phyloP scores from a whole-genome alignment of 345 rosid genomes.

The Eucalyptus pauciflora region DNA sequence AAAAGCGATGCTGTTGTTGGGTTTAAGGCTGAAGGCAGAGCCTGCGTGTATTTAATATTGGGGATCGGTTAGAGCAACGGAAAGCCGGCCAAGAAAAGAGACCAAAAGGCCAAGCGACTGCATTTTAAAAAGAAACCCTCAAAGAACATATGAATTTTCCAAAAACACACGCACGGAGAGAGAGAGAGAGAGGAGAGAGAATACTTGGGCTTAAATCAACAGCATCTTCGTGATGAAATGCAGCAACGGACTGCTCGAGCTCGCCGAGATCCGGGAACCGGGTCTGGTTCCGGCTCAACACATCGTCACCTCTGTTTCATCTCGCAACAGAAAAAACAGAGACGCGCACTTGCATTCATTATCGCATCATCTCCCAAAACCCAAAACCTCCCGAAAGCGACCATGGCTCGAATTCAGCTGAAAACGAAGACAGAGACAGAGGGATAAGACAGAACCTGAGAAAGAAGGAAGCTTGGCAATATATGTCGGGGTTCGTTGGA shows the following conservation, averaged over 20 bases:
- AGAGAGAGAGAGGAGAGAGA: neutral
- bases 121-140: neutral
- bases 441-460: constrained; percentile 38
- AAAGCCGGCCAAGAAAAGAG: neutral
- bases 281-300: constrained; percentile 18
- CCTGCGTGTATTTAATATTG: constrained; percentile 7
- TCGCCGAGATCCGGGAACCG: constrained; percentile 57
- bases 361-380: neutral
- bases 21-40: constrained; percentile 42
- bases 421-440: neutral
- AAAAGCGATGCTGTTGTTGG: constrained; percentile 39
- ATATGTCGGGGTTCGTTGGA: constrained; percentile 39
- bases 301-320: constrained; percentile 27
- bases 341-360: neutral
- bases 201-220: constrained; percentile 79
- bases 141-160: neutral
- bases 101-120: neutral
- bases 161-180: neutral
- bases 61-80: neutral
- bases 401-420: neutral
- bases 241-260: constrained; percentile 52
- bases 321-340: neutral
- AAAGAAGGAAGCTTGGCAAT: constrained; percentile 55
- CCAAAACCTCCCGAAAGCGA: neutral
- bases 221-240: constrained; percentile 58